Evolutionary conservation across 2,329 filamentous ascomycete genomes (phyloP).

Genomic region (Colletotrichum salicis): DNA sequence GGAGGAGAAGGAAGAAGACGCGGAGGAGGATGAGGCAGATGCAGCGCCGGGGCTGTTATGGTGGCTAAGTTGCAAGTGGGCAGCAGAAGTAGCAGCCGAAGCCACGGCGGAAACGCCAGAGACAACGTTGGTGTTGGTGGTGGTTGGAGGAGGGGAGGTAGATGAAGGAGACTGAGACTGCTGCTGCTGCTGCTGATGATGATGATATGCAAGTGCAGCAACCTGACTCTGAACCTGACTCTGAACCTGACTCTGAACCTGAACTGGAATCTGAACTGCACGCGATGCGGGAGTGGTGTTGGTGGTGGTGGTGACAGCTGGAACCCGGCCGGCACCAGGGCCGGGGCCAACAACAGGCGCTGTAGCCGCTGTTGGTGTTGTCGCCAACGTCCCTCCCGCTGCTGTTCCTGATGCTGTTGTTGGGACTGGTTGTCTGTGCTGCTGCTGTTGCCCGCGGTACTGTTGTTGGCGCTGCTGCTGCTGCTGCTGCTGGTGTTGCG

Average conservation of each 20-base stretch:
- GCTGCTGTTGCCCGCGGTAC: background rate
- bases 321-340: background rate
- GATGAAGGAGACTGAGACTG: background rate
- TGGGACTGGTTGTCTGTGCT: too few species aligned
- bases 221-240: background rate
- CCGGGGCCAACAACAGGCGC: background rate
- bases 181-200: background rate
- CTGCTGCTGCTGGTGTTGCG: background rate
- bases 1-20: constrained; percentile 6
- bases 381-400: background rate
- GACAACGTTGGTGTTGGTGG: background rate
- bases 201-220: background rate
- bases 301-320: background rate
- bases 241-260: too few species aligned
- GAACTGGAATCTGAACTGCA: background rate
- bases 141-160: background rate
- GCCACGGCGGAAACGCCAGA: background rate
- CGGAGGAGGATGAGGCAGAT: constrained; percentile 3
- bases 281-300: background rate
- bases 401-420: constrained; percentile 28
- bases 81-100: constrained; percentile 1
- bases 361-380: background rate
- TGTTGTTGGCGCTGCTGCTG: background rate
- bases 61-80: background rate
- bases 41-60: constrained; percentile 22